Evolutionary conservation across 129 eudicot species (phyloP).

Genomic region (Flaveria bidentis): DNA sequence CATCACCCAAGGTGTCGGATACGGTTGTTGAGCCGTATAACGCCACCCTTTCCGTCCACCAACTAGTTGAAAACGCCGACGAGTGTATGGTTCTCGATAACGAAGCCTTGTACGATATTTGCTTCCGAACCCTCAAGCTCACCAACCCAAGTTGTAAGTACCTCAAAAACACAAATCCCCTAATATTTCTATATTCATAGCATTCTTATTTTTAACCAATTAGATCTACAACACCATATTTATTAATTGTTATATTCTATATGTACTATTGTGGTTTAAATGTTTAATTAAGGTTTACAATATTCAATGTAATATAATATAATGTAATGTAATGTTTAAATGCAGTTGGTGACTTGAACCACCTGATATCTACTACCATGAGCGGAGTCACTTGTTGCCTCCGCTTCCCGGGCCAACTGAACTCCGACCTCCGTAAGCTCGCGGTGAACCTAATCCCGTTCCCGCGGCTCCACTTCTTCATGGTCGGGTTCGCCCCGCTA

Average conservation of each 20-base stretch:
- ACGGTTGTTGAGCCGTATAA: constrained; percentile 91
- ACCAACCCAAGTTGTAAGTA: constrained; percentile 82
- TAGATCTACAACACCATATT: neutral
- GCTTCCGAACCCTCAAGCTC: constrained; percentile 85
- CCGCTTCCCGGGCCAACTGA: constrained; percentile 78
- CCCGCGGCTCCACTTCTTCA: constrained; percentile 82
- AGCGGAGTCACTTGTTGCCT: constrained; percentile 85
- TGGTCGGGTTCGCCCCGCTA: constrained; percentile 79
- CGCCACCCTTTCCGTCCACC: constrained; percentile 86
- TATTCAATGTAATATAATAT: too few species aligned
- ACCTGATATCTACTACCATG: constrained; percentile 78
- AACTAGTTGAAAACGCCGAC: constrained; percentile 78
- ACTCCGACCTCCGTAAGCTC: constrained; percentile 76
- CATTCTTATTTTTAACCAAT: too few species aligned
- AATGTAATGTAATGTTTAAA: neutral
- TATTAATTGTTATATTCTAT: too few species aligned
- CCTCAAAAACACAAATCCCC: neutral
- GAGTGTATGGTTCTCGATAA: constrained; percentile 87
- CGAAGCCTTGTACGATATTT: constrained; percentile 80
- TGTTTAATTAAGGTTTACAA: too few species aligned
- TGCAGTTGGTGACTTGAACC: constrained; percentile 83
- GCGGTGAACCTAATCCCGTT: constrained; percentile 79
- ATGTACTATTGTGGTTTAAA: too few species aligned
- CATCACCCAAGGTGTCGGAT: constrained; percentile 81
- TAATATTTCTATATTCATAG: neutral